Evolutionary conservation across 495 filamentous ascomycete genomes (phyloP).

Genomic region (Neohortaea acidophila): DNA sequence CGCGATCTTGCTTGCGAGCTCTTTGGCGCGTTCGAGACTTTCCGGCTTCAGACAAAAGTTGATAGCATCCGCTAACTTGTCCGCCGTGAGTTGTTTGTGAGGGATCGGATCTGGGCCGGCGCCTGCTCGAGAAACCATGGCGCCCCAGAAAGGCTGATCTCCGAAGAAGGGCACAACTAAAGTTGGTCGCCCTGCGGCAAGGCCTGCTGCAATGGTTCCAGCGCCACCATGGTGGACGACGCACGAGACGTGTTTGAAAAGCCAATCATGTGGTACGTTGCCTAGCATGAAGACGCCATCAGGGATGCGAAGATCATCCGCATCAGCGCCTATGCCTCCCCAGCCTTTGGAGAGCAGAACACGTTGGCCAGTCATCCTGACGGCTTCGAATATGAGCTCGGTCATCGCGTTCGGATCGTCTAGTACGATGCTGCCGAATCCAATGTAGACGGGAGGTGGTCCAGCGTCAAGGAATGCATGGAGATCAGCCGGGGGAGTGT

Average conservation of each 20-base stretch:
- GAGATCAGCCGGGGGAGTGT: conserved; percentile 46
- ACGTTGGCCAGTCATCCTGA: conserved; percentile 47
- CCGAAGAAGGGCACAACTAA: conserved; percentile 75
- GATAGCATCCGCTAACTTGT: conserved; percentile 49
- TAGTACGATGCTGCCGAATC: conserved; percentile 70
- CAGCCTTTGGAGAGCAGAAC: conserved; percentile 70
- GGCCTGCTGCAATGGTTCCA: conserved; percentile 63
- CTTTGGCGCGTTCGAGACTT: conserved; percentile 39
- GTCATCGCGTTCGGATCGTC: conserved; percentile 57
- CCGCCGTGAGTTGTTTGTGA: conserved; percentile 47
- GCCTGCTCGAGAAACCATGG: conserved; percentile 54
- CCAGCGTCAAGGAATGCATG: conserved; percentile 48
- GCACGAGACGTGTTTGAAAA: conserved; percentile 57
- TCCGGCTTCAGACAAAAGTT: conserved; percentile 40
- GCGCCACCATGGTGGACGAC: conserved; percentile 77
- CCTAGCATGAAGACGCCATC: conserved; percentile 60
- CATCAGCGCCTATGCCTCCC: conserved; percentile 55
- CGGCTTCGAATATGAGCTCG: conserved; percentile 50
- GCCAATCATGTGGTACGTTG: conserved; percentile 69
- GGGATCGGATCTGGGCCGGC: conserved; percentile 61
- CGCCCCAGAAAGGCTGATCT: conserved; percentile 73
- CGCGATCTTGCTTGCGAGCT: conserved; percentile 45
- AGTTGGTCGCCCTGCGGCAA: conserved; percentile 53
- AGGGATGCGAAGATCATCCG: conserved; percentile 32
- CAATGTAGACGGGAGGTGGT: conserved; percentile 62